These are phyloP conservation scores for Cryptomeria japonica DNA, from an alignment of 75 land plant species.

Conservation along the genomic window DNA sequence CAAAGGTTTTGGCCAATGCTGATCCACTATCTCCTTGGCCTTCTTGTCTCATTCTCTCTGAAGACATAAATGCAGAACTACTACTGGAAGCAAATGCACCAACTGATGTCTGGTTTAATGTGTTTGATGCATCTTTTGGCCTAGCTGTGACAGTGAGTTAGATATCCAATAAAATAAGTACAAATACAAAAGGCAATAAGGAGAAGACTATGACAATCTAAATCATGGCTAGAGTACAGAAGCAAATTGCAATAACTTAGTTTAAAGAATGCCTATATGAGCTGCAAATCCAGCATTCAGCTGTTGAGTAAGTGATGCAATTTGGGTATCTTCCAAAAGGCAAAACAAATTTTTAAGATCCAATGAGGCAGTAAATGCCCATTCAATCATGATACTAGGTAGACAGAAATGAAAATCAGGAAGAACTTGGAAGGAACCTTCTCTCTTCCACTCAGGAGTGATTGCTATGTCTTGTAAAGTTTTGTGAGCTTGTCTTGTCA, in stretches of 20 bases:
- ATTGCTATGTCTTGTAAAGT: not conserved
- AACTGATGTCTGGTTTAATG: not conserved
- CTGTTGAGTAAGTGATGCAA: not conserved
- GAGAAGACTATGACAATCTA: not conserved
- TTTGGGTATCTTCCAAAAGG: not conserved
- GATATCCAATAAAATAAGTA: not conserved
- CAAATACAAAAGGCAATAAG: not conserved
- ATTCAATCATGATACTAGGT: not conserved
- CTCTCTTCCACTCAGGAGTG: not conserved
- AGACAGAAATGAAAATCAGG: not conserved
- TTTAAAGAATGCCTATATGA: not conserved
- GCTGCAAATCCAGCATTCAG: not conserved
- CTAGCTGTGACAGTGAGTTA: not conserved
- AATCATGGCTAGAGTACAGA: not conserved
- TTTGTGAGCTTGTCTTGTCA: not conserved
- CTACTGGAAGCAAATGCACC: conserved; percentile 1
- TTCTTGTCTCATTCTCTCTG: conserved; percentile 5
- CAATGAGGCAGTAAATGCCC: not conserved
- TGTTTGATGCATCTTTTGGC: conserved; percentile 9
- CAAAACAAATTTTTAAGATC: not conserved
- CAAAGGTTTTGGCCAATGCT: conserved; percentile 4
- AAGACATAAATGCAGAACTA: not conserved
- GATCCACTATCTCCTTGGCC: conserved; percentile 1
- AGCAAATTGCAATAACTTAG: not conserved
- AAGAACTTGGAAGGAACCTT: not conserved